A percentile compares a stretch with the other conserved stretches of the same genome.
phyloP scores from a whole-genome alignment of 2,329 filamentous ascomycete species.

The Purpureocillium lavendulum region DNA sequence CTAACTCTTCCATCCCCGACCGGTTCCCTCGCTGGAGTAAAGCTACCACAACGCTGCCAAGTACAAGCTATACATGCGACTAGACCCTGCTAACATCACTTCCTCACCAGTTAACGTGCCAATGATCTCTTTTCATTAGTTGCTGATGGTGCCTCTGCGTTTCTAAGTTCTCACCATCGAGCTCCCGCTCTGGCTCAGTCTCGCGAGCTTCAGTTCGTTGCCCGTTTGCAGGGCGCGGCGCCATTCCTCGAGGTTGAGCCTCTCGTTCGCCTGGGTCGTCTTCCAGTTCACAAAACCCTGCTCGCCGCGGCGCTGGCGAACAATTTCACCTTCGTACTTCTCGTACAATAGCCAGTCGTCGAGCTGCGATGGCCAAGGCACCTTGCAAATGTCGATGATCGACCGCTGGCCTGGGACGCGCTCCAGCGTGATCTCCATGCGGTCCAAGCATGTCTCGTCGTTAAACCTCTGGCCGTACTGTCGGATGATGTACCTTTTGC shows the following conservation, averaged over 20 bases:
- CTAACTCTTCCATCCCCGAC: too few species aligned
- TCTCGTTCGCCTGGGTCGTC: slow-evolving; percentile 20
- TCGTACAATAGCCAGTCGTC: slow-evolving; percentile 48
- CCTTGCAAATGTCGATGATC: slow-evolving; percentile 31
- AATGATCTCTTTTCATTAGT: too few species aligned
- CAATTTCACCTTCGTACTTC: slow-evolving; percentile 33
- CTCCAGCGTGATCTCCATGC: slow-evolving; percentile 37
- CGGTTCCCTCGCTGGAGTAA: too few species aligned
- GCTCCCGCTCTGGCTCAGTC: slow-evolving; percentile 3
- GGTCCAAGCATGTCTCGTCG: slow-evolving; percentile 28
- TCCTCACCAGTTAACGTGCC: too few species aligned
- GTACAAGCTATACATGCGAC: too few species aligned
- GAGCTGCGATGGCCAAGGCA: slow-evolving; percentile 44
- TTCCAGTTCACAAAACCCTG: slow-evolving; percentile 32
- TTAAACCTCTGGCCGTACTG: slow-evolving; percentile 38
- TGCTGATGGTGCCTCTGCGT: too few species aligned
- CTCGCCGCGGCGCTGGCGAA: slow-evolving; percentile 29
- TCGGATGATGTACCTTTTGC: slow-evolving; percentile 36
- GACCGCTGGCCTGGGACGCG: slow-evolving; percentile 31
- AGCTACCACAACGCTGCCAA: too few species aligned
- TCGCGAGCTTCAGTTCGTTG: slow-evolving; percentile 12
- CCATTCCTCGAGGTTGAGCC: slow-evolving; percentile 17
- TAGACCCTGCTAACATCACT: too few species aligned
- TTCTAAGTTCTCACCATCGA: not conserved
- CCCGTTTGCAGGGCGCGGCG: slow-evolving; percentile 16